Evolutionary conservation across 805 yeast genomes (phyloP).

Genomic region (Saturnispora bothae): DNA sequence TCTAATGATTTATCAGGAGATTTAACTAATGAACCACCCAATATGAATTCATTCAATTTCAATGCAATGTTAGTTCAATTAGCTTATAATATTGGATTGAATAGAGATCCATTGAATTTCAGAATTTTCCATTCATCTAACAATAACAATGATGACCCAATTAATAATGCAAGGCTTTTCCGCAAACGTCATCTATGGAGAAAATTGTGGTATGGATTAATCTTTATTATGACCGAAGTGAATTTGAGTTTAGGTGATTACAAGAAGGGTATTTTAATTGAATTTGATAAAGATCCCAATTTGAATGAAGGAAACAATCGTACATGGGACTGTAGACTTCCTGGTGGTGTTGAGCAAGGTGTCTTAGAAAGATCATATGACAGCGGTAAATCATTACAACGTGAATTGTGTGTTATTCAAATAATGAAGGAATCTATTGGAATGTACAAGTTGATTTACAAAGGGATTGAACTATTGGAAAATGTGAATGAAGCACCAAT

Average conservation of each 20-base stretch:
- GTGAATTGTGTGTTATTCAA: constrained; percentile 38
- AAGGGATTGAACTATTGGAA: constrained; percentile 30
- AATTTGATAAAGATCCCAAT: constrained; percentile 28
- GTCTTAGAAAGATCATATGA: constrained; percentile 26
- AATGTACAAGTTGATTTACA: constrained; percentile 33
- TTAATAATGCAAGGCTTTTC: constrained; percentile 23
- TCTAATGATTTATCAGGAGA: constrained; percentile 29
- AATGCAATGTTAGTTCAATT: constrained; percentile 30
- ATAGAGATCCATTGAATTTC: constrained; percentile 38
- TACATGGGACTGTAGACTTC: constrained; percentile 30
- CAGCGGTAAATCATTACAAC: constrained; percentile 20
- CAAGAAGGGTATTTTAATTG: constrained; percentile 28
- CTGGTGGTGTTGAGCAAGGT: constrained; percentile 30
- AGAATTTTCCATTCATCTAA: constrained; percentile 23
- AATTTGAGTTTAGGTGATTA: constrained; percentile 30
- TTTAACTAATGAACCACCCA: constrained; percentile 26
- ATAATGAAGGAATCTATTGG: constrained; percentile 37
- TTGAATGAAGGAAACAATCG: constrained; percentile 23
- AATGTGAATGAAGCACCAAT: constrained; percentile 28
- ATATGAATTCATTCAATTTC: constrained; percentile 28
- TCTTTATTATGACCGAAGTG: constrained; percentile 26
- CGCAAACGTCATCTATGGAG: constrained; percentile 31
- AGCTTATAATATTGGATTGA: constrained; percentile 37
- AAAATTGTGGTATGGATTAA: constrained; percentile 29
- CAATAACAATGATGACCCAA: constrained; percentile 20